These are phyloP conservation scores for Plasmodium vinckei DNA, from an alignment of 169 alveolate species.

Conservation along the genomic window DNA sequence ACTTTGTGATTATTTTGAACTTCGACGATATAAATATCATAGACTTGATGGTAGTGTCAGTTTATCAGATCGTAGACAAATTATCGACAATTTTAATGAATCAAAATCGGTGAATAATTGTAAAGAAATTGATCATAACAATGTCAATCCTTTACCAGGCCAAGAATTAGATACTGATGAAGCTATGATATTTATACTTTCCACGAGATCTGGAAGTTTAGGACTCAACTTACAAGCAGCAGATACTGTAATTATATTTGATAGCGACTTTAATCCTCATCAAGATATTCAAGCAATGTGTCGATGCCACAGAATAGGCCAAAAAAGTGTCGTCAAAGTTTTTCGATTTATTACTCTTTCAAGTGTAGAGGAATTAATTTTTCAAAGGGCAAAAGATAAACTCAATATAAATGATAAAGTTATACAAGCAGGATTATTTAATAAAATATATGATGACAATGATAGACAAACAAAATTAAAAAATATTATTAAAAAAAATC, in stretches of 20 bases:
- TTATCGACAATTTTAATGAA: conserved; percentile 30
- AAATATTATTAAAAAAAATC: conserved; percentile 40
- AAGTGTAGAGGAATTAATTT: conserved; percentile 92
- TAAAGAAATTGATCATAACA: too few relatives aligned
- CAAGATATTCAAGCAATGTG: conserved; percentile 96
- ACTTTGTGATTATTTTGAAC: conserved; percentile 94
- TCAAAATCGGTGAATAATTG: neutral
- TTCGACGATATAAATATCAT: conserved; percentile 93
- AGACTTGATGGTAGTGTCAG: conserved; percentile 98
- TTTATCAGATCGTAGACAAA: conserved; percentile 91
- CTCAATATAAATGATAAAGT: conserved; percentile 93
- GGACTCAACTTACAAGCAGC: conserved; percentile 98
- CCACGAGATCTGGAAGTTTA: conserved; percentile 98
- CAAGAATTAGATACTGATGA: neutral
- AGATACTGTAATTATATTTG: conserved; percentile 97
- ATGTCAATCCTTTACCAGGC: too few relatives aligned
- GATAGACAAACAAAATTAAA: conserved; percentile 63
- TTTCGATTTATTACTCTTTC: conserved; percentile 91
- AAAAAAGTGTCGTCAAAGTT: conserved; percentile 91
- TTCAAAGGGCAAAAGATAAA: conserved; percentile 92
- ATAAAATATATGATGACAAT: conserved; percentile 76
- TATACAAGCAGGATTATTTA: conserved; percentile 94
- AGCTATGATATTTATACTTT: conserved; percentile 83
- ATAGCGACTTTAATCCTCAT: conserved; percentile 95
- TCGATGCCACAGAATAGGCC: conserved; percentile 94